These are phyloP conservation scores for Nicotiana attenuata DNA, from an alignment of 257 asterid species.

Conservation along the genomic window DNA sequence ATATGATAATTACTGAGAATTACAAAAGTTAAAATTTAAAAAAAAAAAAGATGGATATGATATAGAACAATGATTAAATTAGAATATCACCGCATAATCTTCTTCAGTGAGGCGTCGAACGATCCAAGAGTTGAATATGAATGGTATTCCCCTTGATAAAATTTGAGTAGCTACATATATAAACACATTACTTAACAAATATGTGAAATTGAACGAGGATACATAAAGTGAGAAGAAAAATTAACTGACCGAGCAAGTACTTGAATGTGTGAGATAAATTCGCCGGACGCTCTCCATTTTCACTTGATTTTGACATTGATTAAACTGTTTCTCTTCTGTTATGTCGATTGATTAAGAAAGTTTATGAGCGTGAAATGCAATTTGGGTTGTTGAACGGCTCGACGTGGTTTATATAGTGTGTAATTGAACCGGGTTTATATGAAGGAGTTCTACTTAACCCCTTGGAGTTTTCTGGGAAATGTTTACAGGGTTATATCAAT, in stretches of 20 bases:
- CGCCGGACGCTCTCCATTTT: slow-evolving; percentile 33
- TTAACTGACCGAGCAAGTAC: slow-evolving; percentile 62
- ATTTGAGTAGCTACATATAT: slow-evolving; percentile 75
- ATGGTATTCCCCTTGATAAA: slow-evolving; percentile 88
- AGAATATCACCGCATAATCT: slow-evolving; percentile 69
- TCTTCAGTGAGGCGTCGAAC: slow-evolving; percentile 73
- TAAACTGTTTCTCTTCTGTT: too few species aligned
- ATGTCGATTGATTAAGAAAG: too few species aligned
- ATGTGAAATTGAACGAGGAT: background rate
- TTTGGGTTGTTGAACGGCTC: background rate
- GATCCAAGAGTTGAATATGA: slow-evolving; percentile 89
- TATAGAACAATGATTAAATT: background rate
- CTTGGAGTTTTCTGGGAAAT: too few species aligned
- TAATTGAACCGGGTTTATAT: background rate
- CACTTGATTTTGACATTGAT: background rate
- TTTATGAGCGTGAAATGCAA: too few species aligned
- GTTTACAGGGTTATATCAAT: too few species aligned
- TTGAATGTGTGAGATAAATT: slow-evolving; percentile 72
- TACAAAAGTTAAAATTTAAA: background rate
- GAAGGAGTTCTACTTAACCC: background rate
- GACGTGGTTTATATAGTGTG: background rate
- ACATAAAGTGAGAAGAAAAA: background rate
- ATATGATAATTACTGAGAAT: background rate
- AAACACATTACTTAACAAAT: slow-evolving; percentile 5
- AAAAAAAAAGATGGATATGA: background rate